Evolutionary conservation across 306 rosid species (phyloP).

Genomic region (Argentina anserina): DNA sequence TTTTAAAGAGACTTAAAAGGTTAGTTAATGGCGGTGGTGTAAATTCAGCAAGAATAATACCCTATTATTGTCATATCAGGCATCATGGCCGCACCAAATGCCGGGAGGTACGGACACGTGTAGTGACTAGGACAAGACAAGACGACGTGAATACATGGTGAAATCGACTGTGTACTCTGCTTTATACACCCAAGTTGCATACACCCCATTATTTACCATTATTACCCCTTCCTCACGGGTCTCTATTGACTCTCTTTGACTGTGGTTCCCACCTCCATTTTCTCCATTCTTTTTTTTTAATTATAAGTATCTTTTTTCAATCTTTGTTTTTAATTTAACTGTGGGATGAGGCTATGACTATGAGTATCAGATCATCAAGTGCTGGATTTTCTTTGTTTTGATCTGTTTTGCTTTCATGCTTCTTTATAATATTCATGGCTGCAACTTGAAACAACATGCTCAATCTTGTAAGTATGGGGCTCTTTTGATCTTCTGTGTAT

Average conservation of each 20-base stretch:
- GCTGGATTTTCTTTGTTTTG: background rate
- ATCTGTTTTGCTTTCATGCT: background rate
- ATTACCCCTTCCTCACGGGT: background rate
- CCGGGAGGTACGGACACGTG: background rate
- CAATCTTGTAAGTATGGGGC: background rate
- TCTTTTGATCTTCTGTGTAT: background rate
- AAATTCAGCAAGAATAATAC: background rate
- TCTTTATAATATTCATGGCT: background rate
- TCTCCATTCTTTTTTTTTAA: background rate
- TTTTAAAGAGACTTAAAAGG: background rate
- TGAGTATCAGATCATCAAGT: background rate
- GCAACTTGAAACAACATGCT: background rate
- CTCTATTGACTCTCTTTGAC: background rate
- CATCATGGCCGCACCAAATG: background rate
- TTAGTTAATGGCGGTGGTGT: background rate
- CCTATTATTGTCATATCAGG: background rate
- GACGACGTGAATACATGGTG: slow-evolving; percentile 12
- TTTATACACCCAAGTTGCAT: background rate
- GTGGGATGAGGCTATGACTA: background rate
- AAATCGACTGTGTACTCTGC: background rate
- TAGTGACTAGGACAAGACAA: background rate
- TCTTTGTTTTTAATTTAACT: background rate
- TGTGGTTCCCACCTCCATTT: background rate
- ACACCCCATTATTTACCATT: background rate
- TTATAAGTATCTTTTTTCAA: no score